phyloP scores from a whole-genome alignment of 306 rosid genomes.

The Acacia crassicarpa region DNA sequence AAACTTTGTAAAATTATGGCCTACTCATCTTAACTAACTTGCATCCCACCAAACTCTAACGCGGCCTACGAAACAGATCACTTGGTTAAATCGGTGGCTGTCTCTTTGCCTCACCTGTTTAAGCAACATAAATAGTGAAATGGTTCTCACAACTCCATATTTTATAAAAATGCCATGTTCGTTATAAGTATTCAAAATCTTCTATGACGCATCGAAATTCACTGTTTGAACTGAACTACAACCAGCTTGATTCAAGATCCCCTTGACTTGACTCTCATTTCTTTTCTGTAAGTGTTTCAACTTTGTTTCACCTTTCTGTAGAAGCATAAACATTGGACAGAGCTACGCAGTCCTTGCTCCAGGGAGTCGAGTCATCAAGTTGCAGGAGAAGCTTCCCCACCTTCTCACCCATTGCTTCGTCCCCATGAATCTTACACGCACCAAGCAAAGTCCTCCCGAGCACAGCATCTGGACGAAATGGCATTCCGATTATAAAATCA shows the following conservation, averaged over 20 bases:
- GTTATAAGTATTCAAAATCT: neutral
- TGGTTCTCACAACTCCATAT: neutral
- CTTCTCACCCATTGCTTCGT: conserved; percentile 70
- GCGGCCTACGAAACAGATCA: neutral
- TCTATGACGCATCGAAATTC: conserved; percentile 29
- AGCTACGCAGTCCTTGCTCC: conserved; percentile 73
- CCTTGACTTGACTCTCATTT: conserved; percentile 55
- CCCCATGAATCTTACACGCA: conserved; percentile 69
- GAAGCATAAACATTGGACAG: conserved; percentile 79
- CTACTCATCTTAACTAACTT: neutral
- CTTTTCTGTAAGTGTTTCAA: conserved; percentile 62
- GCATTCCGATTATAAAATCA: conserved; percentile 55
- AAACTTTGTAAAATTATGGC: neutral
- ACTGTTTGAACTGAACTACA: conserved; percentile 58
- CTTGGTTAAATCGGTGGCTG: neutral
- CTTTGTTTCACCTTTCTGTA: conserved; percentile 69
- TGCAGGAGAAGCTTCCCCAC: conserved; percentile 71
- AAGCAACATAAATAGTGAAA: neutral
- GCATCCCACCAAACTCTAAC: neutral
- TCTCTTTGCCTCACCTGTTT: neutral
- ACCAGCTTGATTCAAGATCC: conserved; percentile 59
- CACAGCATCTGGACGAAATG: conserved; percentile 54
- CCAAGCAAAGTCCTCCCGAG: conserved; percentile 76
- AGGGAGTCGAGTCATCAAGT: conserved; percentile 31
- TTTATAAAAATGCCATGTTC: neutral